These are phyloP conservation scores for Ascochyta clinopodiicola DNA, from an alignment of 2,329 filamentous ascomycete genomes.

Conservation along the genomic window DNA sequence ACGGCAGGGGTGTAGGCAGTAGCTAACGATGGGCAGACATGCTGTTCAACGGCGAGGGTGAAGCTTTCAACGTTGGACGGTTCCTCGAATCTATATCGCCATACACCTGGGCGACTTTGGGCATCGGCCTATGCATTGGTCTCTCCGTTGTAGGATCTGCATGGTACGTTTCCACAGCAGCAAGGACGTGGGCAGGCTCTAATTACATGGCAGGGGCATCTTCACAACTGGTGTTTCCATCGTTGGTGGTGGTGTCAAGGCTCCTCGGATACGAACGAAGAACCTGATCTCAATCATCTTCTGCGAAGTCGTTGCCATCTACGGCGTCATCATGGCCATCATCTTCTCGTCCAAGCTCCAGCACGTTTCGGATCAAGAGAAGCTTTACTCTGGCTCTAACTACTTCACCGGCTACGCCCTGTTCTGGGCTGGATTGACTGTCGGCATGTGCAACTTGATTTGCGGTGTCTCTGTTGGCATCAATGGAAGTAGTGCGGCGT, in stretches of 20 bases:
- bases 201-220: constrained; percentile 76
- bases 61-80: constrained; percentile 93
- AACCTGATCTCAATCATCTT: constrained; percentile 99
- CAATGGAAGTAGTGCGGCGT: constrained; percentile 94
- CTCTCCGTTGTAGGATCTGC: constrained; percentile 95
- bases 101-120: constrained; percentile 88
- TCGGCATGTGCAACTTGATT: constrained; percentile 93
- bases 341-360: constrained; percentile 92
- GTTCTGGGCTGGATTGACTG: constrained; percentile 94
- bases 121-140: constrained; percentile 93
- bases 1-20: constrained; percentile 27
- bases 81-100: constrained; percentile 95
- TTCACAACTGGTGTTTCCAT: constrained; percentile 98
- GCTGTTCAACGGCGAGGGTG: constrained; percentile 96
- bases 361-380: constrained; percentile 68
- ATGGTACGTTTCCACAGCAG: constrained; percentile 68
- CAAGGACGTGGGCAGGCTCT: constrained; percentile 13
- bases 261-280: constrained; percentile 97
- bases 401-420: constrained; percentile 95
- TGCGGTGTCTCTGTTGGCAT: constrained; percentile 97
- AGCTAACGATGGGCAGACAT: constrained; percentile 71
- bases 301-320: constrained; percentile 99
- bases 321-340: constrained; percentile 99
- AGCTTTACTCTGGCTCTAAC: constrained; percentile 74
- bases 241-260: constrained; percentile 93